These are phyloP conservation scores for Wickerhamomyces sp. DNA, from an alignment of 1,139 yeast genomes.

Conservation along the genomic window DNA sequence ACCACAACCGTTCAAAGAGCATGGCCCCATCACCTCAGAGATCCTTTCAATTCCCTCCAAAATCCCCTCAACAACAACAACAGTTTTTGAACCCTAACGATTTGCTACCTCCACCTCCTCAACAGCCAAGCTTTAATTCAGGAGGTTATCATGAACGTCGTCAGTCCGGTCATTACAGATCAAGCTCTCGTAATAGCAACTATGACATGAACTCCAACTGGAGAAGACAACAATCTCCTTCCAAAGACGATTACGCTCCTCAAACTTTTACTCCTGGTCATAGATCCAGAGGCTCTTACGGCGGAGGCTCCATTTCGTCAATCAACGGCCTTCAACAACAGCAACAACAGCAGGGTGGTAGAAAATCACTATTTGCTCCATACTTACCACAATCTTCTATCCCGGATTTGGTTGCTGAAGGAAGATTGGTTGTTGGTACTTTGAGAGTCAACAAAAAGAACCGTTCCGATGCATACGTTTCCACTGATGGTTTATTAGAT, in stretches of 20 bases:
- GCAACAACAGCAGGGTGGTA: slow-evolving; percentile 29
- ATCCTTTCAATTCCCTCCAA: slow-evolving; percentile 40
- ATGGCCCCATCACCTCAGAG: slow-evolving; percentile 34
- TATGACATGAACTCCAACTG: slow-evolving; percentile 56
- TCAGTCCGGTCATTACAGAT: slow-evolving; percentile 50
- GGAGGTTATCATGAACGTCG: slow-evolving; percentile 35
- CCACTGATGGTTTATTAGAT: slow-evolving; percentile 91
- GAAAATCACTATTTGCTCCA: slow-evolving; percentile 93
- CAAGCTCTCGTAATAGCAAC: slow-evolving; percentile 39
- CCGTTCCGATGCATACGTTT: slow-evolving; percentile 94
- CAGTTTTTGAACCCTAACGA: slow-evolving; percentile 12
- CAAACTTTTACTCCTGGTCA: slow-evolving; percentile 71
- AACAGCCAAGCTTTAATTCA: slow-evolving; percentile 24
- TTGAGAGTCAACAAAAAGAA: slow-evolving; percentile 92
- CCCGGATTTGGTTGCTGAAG: slow-evolving; percentile 86
- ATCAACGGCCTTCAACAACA: slow-evolving; percentile 21
- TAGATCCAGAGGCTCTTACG: slow-evolving; percentile 67
- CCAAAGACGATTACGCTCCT: slow-evolving; percentile 25
- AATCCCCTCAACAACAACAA: slow-evolving; percentile 16
- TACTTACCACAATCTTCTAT: slow-evolving; percentile 90
- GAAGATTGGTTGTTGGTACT: slow-evolving; percentile 87
- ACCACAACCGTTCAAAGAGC: slow-evolving; percentile 28
- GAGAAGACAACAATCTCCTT: slow-evolving; percentile 41
- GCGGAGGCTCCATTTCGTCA: slow-evolving; percentile 51
- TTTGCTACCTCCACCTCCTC: slow-evolving; percentile 15